Evolutionary conservation across 2,329 filamentous ascomycete species (phyloP), one percentile per base, ranked within the genome.

Genomic region (Cytospora chrysosperma): DNA sequence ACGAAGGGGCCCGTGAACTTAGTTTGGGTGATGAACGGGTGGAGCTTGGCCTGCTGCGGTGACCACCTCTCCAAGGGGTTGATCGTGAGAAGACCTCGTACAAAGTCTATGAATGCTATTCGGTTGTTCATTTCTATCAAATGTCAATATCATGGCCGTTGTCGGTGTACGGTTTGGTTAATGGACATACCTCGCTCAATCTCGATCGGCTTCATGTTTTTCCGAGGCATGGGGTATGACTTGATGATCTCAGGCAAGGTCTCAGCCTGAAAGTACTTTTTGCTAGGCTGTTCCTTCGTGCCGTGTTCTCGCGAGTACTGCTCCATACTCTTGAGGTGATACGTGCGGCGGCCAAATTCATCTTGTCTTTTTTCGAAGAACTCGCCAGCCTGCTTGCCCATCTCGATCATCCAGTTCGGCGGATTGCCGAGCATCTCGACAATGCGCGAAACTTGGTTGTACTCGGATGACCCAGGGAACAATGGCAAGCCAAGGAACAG

Each of bases 131-230:
- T 96, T 88, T 99, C 95, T 99, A 67, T 72, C 63, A 73, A 70
- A 67, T 62, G 63, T 65, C 10, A 61, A 55, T 37, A 26, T 13
- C 19, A 24, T 21, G 19, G 9, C 4, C 28, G 27, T n/a, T 60
- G 9, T 37, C 37, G 7, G 8, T 57, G n/a, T 8, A 15, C 50
- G 21, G 30, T 1, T 40, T 19, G 6, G 51, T 73, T 67, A 64
- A 5, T 7, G 52, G 12, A 66, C 84, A 73, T 81, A 97, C 95
- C 95, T 90, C 95, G 82, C 71, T 99, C 95, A 68, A 99, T 89
- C 78, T 99, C 95, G 70, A 88, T 91, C 75, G 90, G 93, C 80
- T 99, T 99, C 95, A 99, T 99, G 73, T 97, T 97, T 80, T 99
- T 99, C 72, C 95, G 85, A 55, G 95, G 95, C 94, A 99, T 97